A percentile compares a stretch with the other conserved stretches of the same genome.
Conservation (phyloP, 257 asterid genomes). For the Solanum habrochaites region DNA sequence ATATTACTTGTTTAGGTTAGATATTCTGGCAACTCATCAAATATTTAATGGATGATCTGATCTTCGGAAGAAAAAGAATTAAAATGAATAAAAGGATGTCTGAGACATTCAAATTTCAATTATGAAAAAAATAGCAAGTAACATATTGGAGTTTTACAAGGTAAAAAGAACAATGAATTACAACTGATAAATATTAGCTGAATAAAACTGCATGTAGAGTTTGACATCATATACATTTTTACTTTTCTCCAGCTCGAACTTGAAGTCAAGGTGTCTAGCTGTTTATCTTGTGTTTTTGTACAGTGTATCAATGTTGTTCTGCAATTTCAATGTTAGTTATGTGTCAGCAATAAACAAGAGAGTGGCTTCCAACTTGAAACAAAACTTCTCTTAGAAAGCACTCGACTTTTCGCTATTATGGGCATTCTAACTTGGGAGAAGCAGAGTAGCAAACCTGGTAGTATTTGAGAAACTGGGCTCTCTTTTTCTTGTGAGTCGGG, state of each 20-base stretch:
- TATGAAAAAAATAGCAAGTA: not conserved
- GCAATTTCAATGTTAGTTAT: constrained; percentile 16
- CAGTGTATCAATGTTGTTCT: constrained; percentile 45
- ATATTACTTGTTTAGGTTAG: not conserved
- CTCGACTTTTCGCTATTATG: not conserved
- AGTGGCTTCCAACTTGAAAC: not conserved
- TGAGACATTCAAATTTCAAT: not conserved
- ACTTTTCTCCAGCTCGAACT: not conserved
- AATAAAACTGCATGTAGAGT: not conserved
- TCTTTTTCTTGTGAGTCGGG: constrained; percentile 80
- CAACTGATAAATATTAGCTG: not conserved
- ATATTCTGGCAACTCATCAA: not conserved
- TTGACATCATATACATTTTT: not conserved
- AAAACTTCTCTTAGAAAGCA: not conserved
- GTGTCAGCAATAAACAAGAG: not conserved
- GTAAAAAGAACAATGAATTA: not conserved
- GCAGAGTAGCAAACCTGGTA: constrained; percentile 41
- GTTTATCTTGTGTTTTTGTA: constrained; percentile 40
- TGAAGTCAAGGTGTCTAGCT: not conserved
- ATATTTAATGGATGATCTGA: not conserved
- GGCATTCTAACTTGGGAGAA: not conserved
- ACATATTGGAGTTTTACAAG: not conserved
- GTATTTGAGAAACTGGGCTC: constrained; percentile 43
- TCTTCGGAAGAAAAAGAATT: not conserved
- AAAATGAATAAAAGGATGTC: not conserved